These are phyloP conservation scores for Tylopilus microsporus DNA, from an alignment of 1,284 basidiomycete species.

Conservation along the genomic window DNA sequence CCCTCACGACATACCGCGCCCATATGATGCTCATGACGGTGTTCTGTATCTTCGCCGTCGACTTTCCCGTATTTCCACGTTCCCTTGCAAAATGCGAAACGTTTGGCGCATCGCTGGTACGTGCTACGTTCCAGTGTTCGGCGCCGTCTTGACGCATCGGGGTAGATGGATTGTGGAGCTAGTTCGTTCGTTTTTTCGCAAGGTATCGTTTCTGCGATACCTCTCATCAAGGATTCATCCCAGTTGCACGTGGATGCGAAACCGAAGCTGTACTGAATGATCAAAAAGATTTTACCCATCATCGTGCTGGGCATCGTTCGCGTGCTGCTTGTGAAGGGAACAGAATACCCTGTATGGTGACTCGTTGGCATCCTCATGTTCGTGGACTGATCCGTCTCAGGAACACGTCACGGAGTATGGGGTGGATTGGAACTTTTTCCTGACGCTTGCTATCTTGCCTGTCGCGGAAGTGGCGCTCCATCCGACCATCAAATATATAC, in stretches of 20 bases:
- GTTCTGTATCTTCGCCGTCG: constrained; percentile 91
- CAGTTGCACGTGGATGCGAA: constrained; percentile 47
- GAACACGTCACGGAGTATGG: constrained; percentile 98
- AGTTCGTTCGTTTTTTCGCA: constrained; percentile 96
- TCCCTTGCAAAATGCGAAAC: constrained; percentile 89
- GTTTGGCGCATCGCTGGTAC: constrained; percentile 85
- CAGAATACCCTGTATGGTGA: constrained; percentile 84
- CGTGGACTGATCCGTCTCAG: constrained; percentile 38
- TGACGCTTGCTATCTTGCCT: constrained; percentile 84
- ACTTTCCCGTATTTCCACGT: constrained; percentile 91
- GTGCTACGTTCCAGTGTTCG: constrained; percentile 26
- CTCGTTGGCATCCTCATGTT: neutral
- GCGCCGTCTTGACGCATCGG: constrained; percentile 3
- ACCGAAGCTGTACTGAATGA: constrained; percentile 48
- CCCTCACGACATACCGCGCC: constrained; percentile 84
- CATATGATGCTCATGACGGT: constrained; percentile 96
- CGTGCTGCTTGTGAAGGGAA: constrained; percentile 85
- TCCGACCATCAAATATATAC: constrained; percentile 53
- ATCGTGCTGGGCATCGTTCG: constrained; percentile 73
- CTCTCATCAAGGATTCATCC: constrained; percentile 58
- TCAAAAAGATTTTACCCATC: constrained; percentile 64
- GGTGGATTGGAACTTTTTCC: constrained; percentile 98
- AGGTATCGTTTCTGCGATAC: constrained; percentile 82
- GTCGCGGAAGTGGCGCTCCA: constrained; percentile 68
- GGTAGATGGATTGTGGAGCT: constrained; percentile 95